phyloP scores from a whole-genome alignment of 2,329 filamentous ascomycete genomes.

The Claviceps monticola region DNA sequence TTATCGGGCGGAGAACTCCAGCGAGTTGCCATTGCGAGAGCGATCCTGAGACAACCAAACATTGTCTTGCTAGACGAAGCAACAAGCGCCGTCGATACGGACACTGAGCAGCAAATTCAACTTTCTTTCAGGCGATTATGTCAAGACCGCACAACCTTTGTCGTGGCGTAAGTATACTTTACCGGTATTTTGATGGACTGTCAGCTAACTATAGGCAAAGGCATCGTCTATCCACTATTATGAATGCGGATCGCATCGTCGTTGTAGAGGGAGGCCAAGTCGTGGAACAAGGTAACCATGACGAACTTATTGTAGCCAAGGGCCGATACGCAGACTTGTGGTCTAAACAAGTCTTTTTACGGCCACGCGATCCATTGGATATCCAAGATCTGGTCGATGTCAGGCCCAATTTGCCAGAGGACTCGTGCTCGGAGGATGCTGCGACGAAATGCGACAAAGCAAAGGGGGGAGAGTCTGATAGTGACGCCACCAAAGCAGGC shows the following conservation, averaged over 20 bases:
- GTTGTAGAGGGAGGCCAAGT: constrained; percentile 50
- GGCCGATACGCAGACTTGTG: constrained; percentile 53
- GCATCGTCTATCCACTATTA: constrained; percentile 57
- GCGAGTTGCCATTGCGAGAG: constrained; percentile 32
- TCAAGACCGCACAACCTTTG: constrained; percentile 49
- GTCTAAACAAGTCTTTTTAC: constrained; percentile 47
- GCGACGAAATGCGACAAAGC: constrained; percentile 20
- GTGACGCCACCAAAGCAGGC: constrained; percentile 11
- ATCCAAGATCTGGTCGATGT: constrained; percentile 5
- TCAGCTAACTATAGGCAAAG: constrained; percentile 19
- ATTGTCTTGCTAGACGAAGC: constrained; percentile 33
- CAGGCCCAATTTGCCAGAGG: constrained; percentile 19
- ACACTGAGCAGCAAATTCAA: constrained; percentile 46
- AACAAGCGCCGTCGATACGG: constrained; percentile 33
- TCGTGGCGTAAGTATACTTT: constrained; percentile 40
- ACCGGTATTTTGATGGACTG: too few species aligned
- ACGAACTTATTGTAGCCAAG: constrained; percentile 39
- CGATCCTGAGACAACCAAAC: constrained; percentile 14
- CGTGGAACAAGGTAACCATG: constrained; percentile 49
- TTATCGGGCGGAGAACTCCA: constrained; percentile 43
- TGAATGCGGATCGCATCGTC: constrained; percentile 54
- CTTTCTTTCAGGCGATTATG: constrained; percentile 44
- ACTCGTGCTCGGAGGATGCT: constrained; percentile 22
- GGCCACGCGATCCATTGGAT: constrained; percentile 25
- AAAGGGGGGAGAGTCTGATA: constrained; percentile 9